Conservation (phyloP, 345 rosid species). For the Microcos paniculata region DNA sequence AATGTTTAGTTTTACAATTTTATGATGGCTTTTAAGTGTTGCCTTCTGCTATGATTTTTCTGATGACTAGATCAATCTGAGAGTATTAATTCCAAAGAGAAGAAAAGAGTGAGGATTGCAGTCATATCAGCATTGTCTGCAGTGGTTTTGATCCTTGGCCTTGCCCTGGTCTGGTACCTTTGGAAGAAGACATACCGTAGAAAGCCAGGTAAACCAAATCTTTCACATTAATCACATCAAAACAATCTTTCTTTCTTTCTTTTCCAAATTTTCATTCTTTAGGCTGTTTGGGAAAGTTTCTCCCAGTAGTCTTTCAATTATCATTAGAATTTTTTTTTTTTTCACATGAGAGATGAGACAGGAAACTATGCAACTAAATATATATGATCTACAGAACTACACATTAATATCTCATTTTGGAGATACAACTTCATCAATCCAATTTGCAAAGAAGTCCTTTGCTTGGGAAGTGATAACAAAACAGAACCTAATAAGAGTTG, state of each 20-base stretch:
- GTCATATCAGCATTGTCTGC: not conserved
- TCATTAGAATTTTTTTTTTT: too few relatives aligned
- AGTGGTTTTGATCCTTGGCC: not conserved
- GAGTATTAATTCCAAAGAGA: not conserved
- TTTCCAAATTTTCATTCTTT: not conserved
- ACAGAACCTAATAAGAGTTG: too few relatives aligned
- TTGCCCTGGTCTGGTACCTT: not conserved
- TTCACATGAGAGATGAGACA: too few relatives aligned
- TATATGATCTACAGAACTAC: too few relatives aligned
- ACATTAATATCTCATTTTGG: slow-evolving; percentile 23
- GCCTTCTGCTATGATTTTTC: not conserved
- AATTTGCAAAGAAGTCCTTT: too few relatives aligned
- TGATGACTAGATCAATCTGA: not conserved
- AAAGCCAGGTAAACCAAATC: not conserved
- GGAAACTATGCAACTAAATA: too few relatives aligned
- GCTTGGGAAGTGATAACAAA: too few relatives aligned
- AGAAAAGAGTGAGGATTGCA: not conserved
- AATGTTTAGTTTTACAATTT: not conserved
- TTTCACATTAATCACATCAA: not conserved
- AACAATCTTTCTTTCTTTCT: not conserved
- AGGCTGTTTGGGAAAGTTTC: not conserved
- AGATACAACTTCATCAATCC: not conserved
- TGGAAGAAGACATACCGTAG: not conserved
- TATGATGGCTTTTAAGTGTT: not conserved
- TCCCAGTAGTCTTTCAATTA: not conserved